These are phyloP conservation scores for Pestalotiopsis sp. DNA, from an alignment of 2,329 filamentous ascomycete species.

Conservation along the genomic window DNA sequence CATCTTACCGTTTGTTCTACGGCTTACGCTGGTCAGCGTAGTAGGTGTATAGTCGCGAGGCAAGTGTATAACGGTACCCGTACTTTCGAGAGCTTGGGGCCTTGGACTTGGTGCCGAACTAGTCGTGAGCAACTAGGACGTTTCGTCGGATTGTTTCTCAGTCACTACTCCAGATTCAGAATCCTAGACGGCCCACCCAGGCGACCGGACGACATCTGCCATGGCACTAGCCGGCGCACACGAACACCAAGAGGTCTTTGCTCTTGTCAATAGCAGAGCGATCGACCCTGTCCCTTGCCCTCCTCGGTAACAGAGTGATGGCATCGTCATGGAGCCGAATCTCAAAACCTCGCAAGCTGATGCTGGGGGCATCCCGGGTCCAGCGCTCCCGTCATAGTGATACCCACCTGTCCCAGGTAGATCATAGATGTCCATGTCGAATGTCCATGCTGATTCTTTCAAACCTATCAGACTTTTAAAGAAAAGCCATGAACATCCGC, in stretches of 20 bases:
- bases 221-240: not conserved
- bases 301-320: not conserved
- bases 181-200: not conserved
- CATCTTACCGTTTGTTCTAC: not conserved
- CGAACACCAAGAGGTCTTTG: not conserved
- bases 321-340: not conserved
- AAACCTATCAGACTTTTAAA: not conserved
- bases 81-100: no score
- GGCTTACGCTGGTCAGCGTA: no score
- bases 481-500: not conserved
- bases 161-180: not conserved
- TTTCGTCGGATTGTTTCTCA: not conserved
- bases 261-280: not conserved
- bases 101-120: no score
- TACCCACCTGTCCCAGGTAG: no score
- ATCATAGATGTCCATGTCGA: no score
- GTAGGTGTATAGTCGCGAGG: no score
- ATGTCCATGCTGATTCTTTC: not conserved
- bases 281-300: not conserved
- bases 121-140: not conserved
- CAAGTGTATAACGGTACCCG: no score
- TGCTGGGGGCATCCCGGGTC: not conserved
- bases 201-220: not conserved
- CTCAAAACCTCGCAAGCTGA: not conserved
- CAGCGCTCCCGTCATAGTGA: not conserved